A percentile compares a stretch with the other conserved stretches of the same genome.
Conservation (phyloP, 1,139 yeast species). For the Suhomyces ambrosiae region DNA sequence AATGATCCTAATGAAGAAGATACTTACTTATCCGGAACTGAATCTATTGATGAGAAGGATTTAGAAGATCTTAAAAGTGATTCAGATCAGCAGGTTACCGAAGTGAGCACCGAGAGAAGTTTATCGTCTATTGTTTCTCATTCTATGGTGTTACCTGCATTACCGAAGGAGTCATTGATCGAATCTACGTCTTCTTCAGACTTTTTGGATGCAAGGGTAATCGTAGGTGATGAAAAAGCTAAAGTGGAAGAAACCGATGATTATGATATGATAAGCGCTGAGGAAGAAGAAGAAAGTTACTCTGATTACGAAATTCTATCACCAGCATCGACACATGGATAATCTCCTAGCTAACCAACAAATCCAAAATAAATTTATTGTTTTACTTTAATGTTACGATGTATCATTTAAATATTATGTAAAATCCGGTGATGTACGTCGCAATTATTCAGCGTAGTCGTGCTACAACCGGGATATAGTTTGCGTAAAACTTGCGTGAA, state of each 20-base stretch:
- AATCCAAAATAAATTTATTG: too few relatives aligned
- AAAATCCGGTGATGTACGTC: too few relatives aligned
- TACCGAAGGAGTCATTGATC: conserved; percentile 32
- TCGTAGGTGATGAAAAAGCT: not conserved
- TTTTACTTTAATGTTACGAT: too few relatives aligned
- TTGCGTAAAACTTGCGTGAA: too few relatives aligned
- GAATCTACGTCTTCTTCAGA: conserved; percentile 21
- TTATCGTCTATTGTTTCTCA: conserved; percentile 18
- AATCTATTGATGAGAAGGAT: conserved; percentile 1
- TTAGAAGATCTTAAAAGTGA: not conserved
- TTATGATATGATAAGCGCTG: conserved; percentile 39
- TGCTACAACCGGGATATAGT: too few relatives aligned
- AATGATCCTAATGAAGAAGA: not conserved
- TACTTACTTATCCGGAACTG: conserved; percentile 1
- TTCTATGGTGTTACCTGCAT: conserved; percentile 39
- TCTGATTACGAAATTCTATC: conserved; percentile 48
- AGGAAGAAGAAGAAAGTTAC: conserved; percentile 27
- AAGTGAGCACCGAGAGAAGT: not conserved
- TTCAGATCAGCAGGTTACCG: not conserved
- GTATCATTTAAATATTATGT: too few relatives aligned
- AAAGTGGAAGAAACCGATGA: conserved; percentile 26
- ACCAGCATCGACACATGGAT: conserved; percentile 18
- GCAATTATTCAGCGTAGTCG: too few relatives aligned
- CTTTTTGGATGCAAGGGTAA: conserved; percentile 26
- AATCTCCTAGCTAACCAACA: too few relatives aligned